Evolutionary conservation across 2,329 filamentous ascomycete genomes (phyloP).

Genomic region (Sporothrix pseudoabietina): DNA sequence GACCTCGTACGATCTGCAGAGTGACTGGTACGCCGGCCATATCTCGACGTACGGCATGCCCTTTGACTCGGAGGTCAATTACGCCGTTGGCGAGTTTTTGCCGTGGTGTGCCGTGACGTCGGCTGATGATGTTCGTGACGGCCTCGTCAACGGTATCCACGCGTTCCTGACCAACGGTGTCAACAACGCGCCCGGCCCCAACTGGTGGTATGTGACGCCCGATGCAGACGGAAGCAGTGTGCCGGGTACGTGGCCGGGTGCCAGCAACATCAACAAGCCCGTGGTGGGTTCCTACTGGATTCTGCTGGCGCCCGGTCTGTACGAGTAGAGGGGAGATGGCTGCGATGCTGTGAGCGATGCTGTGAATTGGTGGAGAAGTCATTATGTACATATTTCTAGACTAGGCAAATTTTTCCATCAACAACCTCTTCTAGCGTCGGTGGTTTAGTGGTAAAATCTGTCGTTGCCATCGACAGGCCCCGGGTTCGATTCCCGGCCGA

Average conservation of each 20-base stretch:
- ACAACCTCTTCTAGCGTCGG: too few relatives aligned
- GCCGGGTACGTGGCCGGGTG: conserved; percentile 13
- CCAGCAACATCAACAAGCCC: conserved; percentile 26
- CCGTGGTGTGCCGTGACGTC: conserved; percentile 27
- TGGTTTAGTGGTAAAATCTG: too few relatives aligned
- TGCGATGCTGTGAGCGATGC: too few relatives aligned
- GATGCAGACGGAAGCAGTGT: background rate
- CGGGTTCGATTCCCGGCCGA: too few relatives aligned
- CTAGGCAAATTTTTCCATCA: too few relatives aligned
- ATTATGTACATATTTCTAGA: too few relatives aligned
- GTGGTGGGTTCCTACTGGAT: conserved; percentile 36
- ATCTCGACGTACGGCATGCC: conserved; percentile 26
- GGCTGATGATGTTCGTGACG: conserved; percentile 12
- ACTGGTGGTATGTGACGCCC: conserved; percentile 24
- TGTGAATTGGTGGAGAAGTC: too few relatives aligned
- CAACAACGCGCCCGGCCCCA: conserved; percentile 20
- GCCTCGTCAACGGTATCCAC: conserved; percentile 22
- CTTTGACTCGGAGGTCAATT: conserved; percentile 28
- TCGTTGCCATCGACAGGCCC: too few relatives aligned
- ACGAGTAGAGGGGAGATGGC: background rate
- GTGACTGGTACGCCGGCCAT: conserved; percentile 38
- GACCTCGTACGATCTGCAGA: conserved; percentile 39
- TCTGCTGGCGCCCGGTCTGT: conserved; percentile 28
- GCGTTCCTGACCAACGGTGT: conserved; percentile 4
- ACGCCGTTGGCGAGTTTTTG: conserved; percentile 23